phyloP scores from a whole-genome alignment of 2,329 filamentous ascomycete species.

The Microdochium trichocladiopsis region DNA sequence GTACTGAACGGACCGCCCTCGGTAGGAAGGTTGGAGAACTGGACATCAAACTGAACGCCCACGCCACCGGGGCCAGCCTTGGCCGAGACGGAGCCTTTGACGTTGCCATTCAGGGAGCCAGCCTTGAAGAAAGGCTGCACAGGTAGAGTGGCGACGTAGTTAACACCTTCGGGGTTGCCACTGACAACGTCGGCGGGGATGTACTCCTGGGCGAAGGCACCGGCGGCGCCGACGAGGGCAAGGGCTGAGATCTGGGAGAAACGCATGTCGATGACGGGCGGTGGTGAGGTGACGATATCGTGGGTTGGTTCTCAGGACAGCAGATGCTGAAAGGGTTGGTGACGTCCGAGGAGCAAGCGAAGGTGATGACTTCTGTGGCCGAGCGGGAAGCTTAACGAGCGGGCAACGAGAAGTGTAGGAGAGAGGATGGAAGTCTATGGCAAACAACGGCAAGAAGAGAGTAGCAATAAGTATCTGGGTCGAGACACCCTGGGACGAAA shows the following conservation, averaged over 20 bases:
- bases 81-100: conserved; percentile 45
- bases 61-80: conserved; percentile 37
- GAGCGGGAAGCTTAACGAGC: too few species aligned
- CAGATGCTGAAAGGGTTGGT: neutral
- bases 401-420: too few species aligned
- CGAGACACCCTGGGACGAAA: too few species aligned
- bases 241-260: conserved; percentile 14
- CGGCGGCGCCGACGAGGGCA: conserved; percentile 9
- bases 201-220: conserved; percentile 15
- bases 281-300: neutral
- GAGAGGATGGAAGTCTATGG: too few species aligned
- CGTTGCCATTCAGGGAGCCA: conserved; percentile 39
- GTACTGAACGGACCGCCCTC: conserved; percentile 53
- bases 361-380: too few species aligned
- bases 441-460: too few species aligned
- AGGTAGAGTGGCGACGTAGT: conserved; percentile 51
- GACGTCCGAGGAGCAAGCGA: neutral
- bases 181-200: conserved; percentile 36
- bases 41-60: conserved; percentile 48
- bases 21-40: conserved; percentile 51
- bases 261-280: conserved; percentile 12
- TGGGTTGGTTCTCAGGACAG: neutral
- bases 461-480: too few species aligned
- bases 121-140: conserved; percentile 41
- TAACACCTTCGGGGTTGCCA: conserved; percentile 47